A percentile compares a stretch with the other conserved stretches of the same genome.
Evolutionary conservation across 768 basidiomycete genomes (phyloP).

Genomic region (Kwoniella dejecticola): DNA sequence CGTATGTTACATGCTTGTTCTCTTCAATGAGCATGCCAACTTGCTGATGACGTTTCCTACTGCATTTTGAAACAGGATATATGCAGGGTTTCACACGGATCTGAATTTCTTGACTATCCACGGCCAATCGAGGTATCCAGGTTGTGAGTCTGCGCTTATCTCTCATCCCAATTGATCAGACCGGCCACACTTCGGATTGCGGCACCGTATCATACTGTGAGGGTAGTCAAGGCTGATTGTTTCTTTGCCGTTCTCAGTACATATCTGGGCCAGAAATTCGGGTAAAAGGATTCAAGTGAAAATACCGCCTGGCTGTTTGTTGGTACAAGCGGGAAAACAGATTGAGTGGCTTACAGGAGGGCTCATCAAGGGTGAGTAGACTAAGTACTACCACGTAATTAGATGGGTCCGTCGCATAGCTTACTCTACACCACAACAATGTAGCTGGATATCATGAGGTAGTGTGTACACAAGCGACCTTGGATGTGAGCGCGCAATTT

Average conservation of each 20-base stretch:
- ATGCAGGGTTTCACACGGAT: conserved; percentile 93
- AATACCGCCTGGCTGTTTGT: conserved; percentile 78
- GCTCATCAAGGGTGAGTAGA: conserved; percentile 67
- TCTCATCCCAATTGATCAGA: no score
- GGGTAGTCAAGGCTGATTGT: background rate
- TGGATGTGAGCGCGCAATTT: conserved; percentile 62
- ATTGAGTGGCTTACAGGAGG: conserved; percentile 75
- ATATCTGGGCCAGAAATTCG: conserved; percentile 93
- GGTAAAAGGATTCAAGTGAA: conserved; percentile 85
- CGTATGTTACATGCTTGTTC: conserved; percentile 37
- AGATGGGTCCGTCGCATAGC: background rate
- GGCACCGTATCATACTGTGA: conserved; percentile 65
- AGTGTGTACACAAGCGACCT: conserved; percentile 77
- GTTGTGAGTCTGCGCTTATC: conserved; percentile 26
- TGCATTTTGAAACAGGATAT: conserved; percentile 62
- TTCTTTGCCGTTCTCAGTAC: conserved; percentile 59
- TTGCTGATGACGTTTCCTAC: background rate
- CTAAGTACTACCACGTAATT: no score
- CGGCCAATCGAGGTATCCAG: conserved; percentile 50
- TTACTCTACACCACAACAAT: background rate
- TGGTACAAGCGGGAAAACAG: conserved; percentile 95
- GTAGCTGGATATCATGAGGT: conserved; percentile 91
- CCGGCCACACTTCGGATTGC: background rate
- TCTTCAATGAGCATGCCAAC: background rate
- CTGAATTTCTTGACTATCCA: conserved; percentile 73